phyloP scores from a whole-genome alignment of 441 rosid genomes.

The Corymbia calophylla region DNA sequence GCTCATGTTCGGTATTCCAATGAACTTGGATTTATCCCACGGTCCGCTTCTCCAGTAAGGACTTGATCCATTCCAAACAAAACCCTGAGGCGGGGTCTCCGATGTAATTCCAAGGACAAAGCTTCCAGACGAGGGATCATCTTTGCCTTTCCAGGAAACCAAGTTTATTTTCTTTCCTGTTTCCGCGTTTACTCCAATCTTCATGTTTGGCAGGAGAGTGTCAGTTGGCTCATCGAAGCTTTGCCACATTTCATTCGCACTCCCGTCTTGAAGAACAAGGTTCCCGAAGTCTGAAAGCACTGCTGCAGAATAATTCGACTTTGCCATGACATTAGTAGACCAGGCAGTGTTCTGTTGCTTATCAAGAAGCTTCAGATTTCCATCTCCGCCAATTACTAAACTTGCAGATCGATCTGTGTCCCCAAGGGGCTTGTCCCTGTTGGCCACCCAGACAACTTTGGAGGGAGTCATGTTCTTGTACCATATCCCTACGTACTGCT shows the following conservation, averaged over 20 bases:
- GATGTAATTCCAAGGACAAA: neutral
- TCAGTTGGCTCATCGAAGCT: neutral
- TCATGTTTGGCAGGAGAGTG: neutral
- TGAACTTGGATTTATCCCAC: slow-evolving; percentile 5
- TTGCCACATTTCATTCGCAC: neutral
- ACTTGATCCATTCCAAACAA: neutral
- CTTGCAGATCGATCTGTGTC: neutral
- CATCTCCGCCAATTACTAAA: neutral
- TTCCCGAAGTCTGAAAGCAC: neutral
- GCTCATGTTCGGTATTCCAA: neutral
- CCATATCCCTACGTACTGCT: neutral
- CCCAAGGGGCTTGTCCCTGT: neutral
- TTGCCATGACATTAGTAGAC: neutral
- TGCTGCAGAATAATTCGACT: neutral
- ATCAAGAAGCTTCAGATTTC: neutral
- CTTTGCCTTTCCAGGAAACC: neutral
- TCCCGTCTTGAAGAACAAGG: neutral
- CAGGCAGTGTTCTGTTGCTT: neutral
- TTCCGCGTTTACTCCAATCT: neutral
- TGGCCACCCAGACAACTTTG: neutral
- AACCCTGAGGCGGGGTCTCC: neutral
- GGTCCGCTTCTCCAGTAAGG: neutral
- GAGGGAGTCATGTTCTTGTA: neutral
- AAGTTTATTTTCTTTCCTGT: neutral
- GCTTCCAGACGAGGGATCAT: neutral